phyloP scores from a whole-genome alignment of 2,329 filamentous ascomycete species.

The Cercospora sp. region DNA sequence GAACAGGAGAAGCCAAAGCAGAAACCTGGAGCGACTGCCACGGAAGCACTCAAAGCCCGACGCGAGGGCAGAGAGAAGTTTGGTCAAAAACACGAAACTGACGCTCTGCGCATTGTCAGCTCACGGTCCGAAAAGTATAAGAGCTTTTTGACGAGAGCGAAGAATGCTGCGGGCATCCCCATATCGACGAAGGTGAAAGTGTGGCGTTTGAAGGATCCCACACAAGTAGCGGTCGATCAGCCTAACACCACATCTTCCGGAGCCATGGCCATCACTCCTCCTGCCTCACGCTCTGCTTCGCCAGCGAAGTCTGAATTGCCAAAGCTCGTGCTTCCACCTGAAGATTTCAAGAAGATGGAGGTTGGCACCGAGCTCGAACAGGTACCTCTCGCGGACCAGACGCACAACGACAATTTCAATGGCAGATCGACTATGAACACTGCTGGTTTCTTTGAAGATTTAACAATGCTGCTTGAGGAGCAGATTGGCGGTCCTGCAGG shows the following conservation, averaged over 20 bases:
- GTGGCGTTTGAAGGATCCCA: slow-evolving; percentile 63
- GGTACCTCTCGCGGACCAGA: slow-evolving; percentile 66
- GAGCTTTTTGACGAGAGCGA: slow-evolving; percentile 73
- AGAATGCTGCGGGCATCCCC: slow-evolving; percentile 67
- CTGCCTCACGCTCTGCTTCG: slow-evolving; percentile 44
- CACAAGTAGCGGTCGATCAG: slow-evolving; percentile 33
- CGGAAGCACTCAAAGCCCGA: slow-evolving; percentile 40
- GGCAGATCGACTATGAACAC: slow-evolving; percentile 66
- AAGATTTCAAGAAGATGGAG: slow-evolving; percentile 63
- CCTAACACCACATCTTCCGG: slow-evolving; percentile 34
- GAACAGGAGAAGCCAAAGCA: slow-evolving; percentile 1
- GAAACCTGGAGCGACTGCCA: neutral
- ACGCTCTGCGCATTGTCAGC: slow-evolving; percentile 66
- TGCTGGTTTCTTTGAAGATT: slow-evolving; percentile 66
- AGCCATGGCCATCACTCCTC: slow-evolving; percentile 44
- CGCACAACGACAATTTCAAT: slow-evolving; percentile 73
- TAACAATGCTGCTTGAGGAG: slow-evolving; percentile 83
- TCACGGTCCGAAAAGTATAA: slow-evolving; percentile 70
- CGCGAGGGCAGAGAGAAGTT: slow-evolving; percentile 20
- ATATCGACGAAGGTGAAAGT: slow-evolving; percentile 72
- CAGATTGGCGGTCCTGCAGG: slow-evolving; percentile 57
- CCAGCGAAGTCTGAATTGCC: slow-evolving; percentile 47
- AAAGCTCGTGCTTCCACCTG: slow-evolving; percentile 61
- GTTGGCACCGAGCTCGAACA: slow-evolving; percentile 66
- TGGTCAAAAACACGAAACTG: slow-evolving; percentile 42